Evolutionary conservation across 495 filamentous ascomycete genomes (phyloP).

Genomic region (Diplogelasinospora grovesii): DNA sequence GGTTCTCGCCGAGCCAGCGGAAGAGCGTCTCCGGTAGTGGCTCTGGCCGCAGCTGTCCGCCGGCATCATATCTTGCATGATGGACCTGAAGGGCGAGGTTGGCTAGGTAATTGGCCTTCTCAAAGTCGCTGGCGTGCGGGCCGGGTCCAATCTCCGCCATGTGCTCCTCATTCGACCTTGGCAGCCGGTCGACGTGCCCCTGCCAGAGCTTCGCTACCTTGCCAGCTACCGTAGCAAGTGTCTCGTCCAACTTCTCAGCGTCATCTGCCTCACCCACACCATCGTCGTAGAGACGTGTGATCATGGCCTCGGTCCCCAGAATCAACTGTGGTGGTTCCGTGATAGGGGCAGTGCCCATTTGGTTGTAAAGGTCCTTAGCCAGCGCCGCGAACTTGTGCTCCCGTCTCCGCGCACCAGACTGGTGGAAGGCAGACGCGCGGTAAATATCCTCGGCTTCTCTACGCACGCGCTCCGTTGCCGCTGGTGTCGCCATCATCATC

Average conservation of each 20-base stretch:
- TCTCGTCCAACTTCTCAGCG: conserved; percentile 46
- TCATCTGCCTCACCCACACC: conserved; percentile 46
- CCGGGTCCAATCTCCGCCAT: conserved; percentile 57
- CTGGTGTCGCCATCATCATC: conserved; percentile 39
- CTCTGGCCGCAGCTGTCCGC: conserved; percentile 24
- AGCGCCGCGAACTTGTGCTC: conserved; percentile 41
- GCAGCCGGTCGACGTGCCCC: conserved; percentile 38
- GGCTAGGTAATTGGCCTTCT: conserved; percentile 68
- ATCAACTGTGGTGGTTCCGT: conserved; percentile 49
- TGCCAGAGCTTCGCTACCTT: conserved; percentile 56
- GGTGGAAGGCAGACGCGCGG: conserved; percentile 36
- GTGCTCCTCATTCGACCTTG: conserved; percentile 45
- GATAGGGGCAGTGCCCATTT: conserved; percentile 37
- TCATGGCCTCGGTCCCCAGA: conserved; percentile 46
- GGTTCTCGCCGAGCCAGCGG: conserved; percentile 67
- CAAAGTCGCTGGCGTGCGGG: conserved; percentile 48
- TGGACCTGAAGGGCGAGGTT: conserved; percentile 66
- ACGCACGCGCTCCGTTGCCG: conserved; percentile 39
- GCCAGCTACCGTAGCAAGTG: conserved; percentile 48
- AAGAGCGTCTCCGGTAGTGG: conserved; percentile 69
- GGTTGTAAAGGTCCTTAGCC: conserved; percentile 44
- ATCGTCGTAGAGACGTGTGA: conserved; percentile 50
- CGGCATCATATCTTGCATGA: conserved; percentile 52
- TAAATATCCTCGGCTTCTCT: conserved; percentile 40
- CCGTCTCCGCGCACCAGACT: conserved; percentile 22